Evolutionary conservation across 2,329 filamentous ascomycete genomes (phyloP).

Genomic region (Berkeleyomyces rouxiae): DNA sequence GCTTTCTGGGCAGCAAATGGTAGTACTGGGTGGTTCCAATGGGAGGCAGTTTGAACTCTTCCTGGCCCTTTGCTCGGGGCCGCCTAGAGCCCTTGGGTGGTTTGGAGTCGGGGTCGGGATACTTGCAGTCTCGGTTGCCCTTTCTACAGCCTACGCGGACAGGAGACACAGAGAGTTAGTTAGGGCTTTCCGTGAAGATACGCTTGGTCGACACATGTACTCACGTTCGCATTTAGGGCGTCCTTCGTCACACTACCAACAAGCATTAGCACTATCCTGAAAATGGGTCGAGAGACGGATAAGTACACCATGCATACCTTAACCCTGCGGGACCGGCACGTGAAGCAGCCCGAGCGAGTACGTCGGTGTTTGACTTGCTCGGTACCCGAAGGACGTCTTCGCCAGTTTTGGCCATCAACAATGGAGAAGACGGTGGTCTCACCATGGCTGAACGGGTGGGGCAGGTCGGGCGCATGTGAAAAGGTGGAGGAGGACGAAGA

Average conservation of each 20-base stretch:
- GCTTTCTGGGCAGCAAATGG: neutral
- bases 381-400: slow-evolving; percentile 28
- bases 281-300: slow-evolving; percentile 2
- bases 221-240: slow-evolving; percentile 71
- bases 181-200: neutral
- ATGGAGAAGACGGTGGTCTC: neutral
- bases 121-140: slow-evolving; percentile 76
- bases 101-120: slow-evolving; percentile 50
- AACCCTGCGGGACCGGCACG: slow-evolving; percentile 74
- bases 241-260: slow-evolving; percentile 68
- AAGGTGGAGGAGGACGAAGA: slow-evolving; percentile 26
- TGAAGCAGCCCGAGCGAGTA: slow-evolving; percentile 85
- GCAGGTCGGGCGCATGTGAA: slow-evolving; percentile 27
- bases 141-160: slow-evolving; percentile 59
- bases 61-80: slow-evolving; percentile 22
- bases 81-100: neutral
- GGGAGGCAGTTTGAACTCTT: slow-evolving; percentile 15
- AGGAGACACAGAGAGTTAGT: slow-evolving; percentile 1
- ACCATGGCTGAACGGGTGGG: neutral
- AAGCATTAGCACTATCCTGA: slow-evolving; percentile 17
- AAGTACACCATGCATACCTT: slow-evolving; percentile 35
- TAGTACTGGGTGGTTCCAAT: neutral
- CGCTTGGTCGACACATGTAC: slow-evolving; percentile 16
- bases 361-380: slow-evolving; percentile 84
- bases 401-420: slow-evolving; percentile 25